phyloP scores from a whole-genome alignment of 164 flowering plant genomes.

The Paratinospora sagittata region DNA sequence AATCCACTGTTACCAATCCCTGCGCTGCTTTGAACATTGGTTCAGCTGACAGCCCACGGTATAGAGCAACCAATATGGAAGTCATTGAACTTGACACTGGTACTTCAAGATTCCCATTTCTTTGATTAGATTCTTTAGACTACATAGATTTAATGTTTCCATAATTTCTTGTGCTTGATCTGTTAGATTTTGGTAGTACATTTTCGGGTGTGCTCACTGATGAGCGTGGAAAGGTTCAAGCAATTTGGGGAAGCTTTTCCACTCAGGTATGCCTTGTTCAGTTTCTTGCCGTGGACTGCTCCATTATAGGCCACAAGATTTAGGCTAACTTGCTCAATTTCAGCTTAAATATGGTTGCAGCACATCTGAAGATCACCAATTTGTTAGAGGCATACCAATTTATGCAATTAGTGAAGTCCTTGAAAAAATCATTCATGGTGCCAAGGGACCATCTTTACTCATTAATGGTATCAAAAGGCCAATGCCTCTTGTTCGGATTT shows the following conservation, averaged over 20 bases:
- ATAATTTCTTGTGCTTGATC: not conserved
- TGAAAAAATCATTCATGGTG: slow-evolving; percentile 63
- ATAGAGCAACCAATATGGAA: slow-evolving; percentile 96
- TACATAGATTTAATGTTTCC: not conserved
- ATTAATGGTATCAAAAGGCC: slow-evolving; percentile 78
- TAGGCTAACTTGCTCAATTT: slow-evolving; percentile 15
- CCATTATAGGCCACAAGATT: not conserved
- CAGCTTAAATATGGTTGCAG: slow-evolving; percentile 77
- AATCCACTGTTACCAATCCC: slow-evolving; percentile 88
- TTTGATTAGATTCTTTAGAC: slow-evolving; percentile 7
- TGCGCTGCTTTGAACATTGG: slow-evolving; percentile 87
- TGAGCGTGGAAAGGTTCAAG: slow-evolving; percentile 85
- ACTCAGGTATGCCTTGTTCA: slow-evolving; percentile 57
- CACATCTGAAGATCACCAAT: slow-evolving; percentile 86
- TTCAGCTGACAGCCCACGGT: slow-evolving; percentile 88
- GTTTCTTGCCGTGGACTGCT: slow-evolving; percentile 8
- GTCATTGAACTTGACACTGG: slow-evolving; percentile 96
- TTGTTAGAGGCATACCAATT: slow-evolving; percentile 84
- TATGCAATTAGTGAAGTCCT: slow-evolving; percentile 75
- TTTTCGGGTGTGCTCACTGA: slow-evolving; percentile 92
- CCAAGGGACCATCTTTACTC: slow-evolving; percentile 59
- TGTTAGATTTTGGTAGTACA: slow-evolving; percentile 82
- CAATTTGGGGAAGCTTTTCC: slow-evolving; percentile 96
- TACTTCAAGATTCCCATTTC: slow-evolving; percentile 12
- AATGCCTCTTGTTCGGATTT: slow-evolving; percentile 79